A percentile compares a stretch with the other conserved stretches of the same genome.
phyloP scores from a whole-genome alignment of 495 filamentous ascomycete genomes.

The Lophiostoma macrostomum region DNA sequence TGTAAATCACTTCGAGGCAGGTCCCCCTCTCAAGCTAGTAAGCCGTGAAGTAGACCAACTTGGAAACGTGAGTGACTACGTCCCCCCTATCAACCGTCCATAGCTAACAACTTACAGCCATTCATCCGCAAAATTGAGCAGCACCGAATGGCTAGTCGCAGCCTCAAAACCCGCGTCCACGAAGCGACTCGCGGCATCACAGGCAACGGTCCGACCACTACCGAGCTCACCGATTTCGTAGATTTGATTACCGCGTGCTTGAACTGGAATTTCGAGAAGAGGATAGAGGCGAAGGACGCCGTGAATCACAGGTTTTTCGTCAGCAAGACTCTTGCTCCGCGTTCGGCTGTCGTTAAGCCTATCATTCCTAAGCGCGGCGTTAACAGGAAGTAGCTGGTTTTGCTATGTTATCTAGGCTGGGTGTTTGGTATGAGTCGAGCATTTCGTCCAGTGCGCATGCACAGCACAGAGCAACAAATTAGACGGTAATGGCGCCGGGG shows the following conservation, averaged over 20 bases:
- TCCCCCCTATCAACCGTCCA: background rate
- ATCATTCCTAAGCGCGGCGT: background rate
- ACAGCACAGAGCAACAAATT: too few species aligned
- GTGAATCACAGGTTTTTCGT: slow-evolving; percentile 59
- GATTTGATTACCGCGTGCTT: slow-evolving; percentile 86
- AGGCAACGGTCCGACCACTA: slow-evolving; percentile 63
- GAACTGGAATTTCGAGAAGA: slow-evolving; percentile 87
- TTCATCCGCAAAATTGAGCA: slow-evolving; percentile 19
- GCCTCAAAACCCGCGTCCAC: slow-evolving; percentile 73
- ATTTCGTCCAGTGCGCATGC: too few species aligned
- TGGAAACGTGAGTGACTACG: slow-evolving; percentile 5
- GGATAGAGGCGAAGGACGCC: slow-evolving; percentile 81
- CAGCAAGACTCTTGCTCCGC: background rate
- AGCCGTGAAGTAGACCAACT: slow-evolving; percentile 74
- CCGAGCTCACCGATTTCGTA: slow-evolving; percentile 75
- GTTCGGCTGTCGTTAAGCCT: slow-evolving; percentile 10
- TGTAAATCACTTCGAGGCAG: slow-evolving; percentile 73
- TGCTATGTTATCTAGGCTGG: too few species aligned
- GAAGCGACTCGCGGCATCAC: slow-evolving; percentile 67
- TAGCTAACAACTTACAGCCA: slow-evolving; percentile 9
- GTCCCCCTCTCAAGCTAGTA: slow-evolving; percentile 63
- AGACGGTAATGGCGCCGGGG: too few species aligned
- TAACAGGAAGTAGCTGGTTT: too few species aligned
- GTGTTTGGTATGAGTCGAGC: too few species aligned
- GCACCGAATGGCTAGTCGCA: slow-evolving; percentile 57